Base-by-base conservation (phyloP, 768 basidiomycete species). In the Thelephora ganbajun region DNA sequence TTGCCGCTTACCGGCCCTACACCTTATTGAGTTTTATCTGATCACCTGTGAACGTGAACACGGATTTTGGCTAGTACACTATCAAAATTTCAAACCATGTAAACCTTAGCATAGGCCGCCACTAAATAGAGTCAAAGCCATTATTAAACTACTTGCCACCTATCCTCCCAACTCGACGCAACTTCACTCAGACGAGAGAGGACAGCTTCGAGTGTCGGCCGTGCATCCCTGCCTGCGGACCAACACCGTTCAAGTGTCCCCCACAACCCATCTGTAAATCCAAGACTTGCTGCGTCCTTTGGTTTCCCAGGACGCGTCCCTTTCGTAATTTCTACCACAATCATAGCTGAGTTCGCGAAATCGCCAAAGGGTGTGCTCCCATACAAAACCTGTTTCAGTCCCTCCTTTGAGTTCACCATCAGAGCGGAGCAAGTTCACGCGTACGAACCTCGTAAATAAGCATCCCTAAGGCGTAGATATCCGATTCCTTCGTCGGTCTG, bases 381-480 rank as follows among this genome's bases (percentile, higher is more conserved):
- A 1, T 26, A 45, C 11, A 50, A 50, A 9, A 46, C 33, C 49
- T 50, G 36, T 11, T 13, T 6, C n/a, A n/a, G n/a, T n/a, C 4
- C 6, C 3, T 20, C 6, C 13, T 9, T 33, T 45, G 35, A n/a
- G 34, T 7, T 5, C 26, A 2, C 11, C 4, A 4, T 34, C 48
- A 19, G 12, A 3, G 5, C 20, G 22, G 6, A 7, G 26, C 9
- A 30, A 30, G 9, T 4, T 30, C 26, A 4, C 26, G 9, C 9
- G 26, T 30, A 48, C 50, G 4, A 16, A 57, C 56, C 34, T 57
- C 54, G n/a, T 50, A 39, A 13, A 51, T 49, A 19, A 54, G 26
- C 20, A 56, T 44, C 1, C 33, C 51, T 20, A 53, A 58, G 6
- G 57, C 48, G 33, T 58, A 54, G 12, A 58, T 39, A 45, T 58